These are phyloP conservation scores for Elymus sibiricus DNA, from an alignment of 176 grass and related monocot species.

Conservation along the genomic window DNA sequence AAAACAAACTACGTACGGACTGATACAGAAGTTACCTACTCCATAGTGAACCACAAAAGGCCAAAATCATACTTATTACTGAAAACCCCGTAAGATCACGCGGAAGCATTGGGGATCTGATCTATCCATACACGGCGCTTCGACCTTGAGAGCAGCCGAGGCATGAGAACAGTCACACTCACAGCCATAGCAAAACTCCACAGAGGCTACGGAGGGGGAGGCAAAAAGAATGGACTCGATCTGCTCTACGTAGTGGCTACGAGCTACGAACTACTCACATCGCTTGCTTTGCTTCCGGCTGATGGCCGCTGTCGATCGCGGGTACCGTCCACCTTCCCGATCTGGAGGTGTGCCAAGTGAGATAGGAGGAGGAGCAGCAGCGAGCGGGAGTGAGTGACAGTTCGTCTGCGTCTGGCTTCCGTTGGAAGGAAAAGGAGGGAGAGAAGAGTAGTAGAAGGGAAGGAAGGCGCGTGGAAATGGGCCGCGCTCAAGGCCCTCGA, in stretches of 20 bases:
- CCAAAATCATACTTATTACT: neutral
- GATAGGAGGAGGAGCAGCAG: neutral
- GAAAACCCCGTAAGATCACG: neutral
- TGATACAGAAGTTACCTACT: no score
- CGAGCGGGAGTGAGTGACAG: neutral
- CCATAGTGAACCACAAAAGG: neutral
- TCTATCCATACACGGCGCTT: no score
- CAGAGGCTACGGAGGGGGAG: neutral
- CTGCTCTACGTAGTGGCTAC: no score
- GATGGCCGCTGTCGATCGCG: neutral
- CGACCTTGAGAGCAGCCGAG: no score
- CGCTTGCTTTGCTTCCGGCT: neutral
- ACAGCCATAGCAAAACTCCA: neutral
- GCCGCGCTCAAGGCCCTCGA: neutral
- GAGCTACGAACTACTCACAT: neutral
- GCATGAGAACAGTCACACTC: neutral
- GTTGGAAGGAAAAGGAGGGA: neutral
- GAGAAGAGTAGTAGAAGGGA: neutral
- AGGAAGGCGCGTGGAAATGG: neutral
- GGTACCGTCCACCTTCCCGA: neutral
- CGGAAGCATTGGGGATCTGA: no score
- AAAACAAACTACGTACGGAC: neutral
- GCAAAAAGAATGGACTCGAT: neutral
- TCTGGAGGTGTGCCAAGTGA: neutral
- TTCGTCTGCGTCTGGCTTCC: neutral